Percentiles rank a stretch among this genome's conserved stretches.
phyloP scores from a whole-genome alignment of 129 eudicot genomes.

The Flaveria trinervia region DNA sequence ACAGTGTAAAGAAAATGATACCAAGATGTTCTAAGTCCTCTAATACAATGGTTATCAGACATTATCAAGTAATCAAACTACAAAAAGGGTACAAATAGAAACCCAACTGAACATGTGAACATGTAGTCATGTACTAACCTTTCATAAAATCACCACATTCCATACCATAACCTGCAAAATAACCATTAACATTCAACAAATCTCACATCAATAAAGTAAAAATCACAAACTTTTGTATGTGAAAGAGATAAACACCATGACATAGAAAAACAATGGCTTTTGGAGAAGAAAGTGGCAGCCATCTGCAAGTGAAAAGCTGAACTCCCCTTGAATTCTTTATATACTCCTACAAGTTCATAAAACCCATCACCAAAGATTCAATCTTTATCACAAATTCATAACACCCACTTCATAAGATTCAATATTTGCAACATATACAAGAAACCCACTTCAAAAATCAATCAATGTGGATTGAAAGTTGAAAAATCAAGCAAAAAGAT shows the following conservation, averaged over 20 bases:
- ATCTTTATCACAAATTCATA: neutral
- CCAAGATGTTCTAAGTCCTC: neutral
- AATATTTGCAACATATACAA: neutral
- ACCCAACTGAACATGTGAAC: neutral
- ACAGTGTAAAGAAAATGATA: too few relatives aligned
- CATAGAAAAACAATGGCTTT: constrained; percentile 95
- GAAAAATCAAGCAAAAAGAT: constrained; percentile 9
- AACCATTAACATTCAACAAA: constrained; percentile 20
- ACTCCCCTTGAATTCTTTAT: constrained; percentile 79
- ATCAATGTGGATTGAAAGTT: neutral
- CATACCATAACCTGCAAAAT: constrained; percentile 91
- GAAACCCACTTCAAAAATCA: constrained; percentile 4
- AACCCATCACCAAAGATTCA: constrained; percentile 13
- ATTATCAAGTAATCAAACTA: neutral
- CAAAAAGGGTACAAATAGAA: neutral
- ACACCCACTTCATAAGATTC: constrained; percentile 16
- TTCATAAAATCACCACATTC: constrained; percentile 95
- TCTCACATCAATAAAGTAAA: neutral
- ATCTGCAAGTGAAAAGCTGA: constrained; percentile 86
- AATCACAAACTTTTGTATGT: constrained; percentile 8
- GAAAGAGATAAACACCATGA: constrained; percentile 56
- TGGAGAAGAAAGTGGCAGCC: constrained; percentile 90
- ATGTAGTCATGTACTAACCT: constrained; percentile 40
- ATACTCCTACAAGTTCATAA: constrained; percentile 48
- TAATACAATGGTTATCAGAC: neutral